These are phyloP conservation scores for Zanthoxylum bungeanum DNA, from an alignment of 345 rosid species.

Conservation along the genomic window DNA sequence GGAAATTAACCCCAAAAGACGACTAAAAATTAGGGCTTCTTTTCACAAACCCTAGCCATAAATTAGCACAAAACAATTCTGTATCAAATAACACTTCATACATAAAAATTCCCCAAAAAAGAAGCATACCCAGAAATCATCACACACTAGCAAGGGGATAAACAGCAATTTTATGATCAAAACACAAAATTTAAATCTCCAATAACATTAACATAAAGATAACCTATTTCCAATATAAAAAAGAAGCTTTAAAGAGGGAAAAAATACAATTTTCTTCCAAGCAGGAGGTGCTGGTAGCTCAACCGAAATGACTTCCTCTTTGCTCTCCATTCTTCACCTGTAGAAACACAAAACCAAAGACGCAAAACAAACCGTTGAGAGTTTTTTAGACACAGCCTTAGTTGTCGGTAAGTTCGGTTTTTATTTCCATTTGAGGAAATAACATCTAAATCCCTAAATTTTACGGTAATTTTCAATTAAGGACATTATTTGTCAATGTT, in stretches of 20 bases:
- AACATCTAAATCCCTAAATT: too few relatives aligned
- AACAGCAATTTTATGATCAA: neutral
- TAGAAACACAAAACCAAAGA: constrained; percentile 25
- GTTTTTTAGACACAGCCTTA: constrained; percentile 24
- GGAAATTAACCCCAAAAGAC: neutral
- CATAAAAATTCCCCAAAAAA: neutral
- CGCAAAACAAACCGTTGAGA: constrained; percentile 36
- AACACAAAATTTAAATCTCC: neutral
- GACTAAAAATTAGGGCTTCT: too few relatives aligned
- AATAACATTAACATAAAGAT: neutral
- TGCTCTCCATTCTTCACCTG: too few relatives aligned
- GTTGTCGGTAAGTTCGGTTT: constrained; percentile 16
- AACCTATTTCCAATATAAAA: too few relatives aligned
- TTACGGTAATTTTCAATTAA: too few relatives aligned
- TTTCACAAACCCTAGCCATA: constrained; percentile 14
- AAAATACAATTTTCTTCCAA: constrained; percentile 74
- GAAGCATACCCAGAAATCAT: constrained; percentile 1
- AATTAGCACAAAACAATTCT: constrained; percentile 1
- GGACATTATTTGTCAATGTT: too few relatives aligned
- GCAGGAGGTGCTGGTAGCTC: too few relatives aligned
- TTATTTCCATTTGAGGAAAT: neutral
- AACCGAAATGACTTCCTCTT: too few relatives aligned
- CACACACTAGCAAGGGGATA: neutral
- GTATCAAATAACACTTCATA: neutral
- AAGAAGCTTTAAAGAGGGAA: neutral